These are phyloP conservation scores for Phoenix roebelenii DNA, from an alignment of 176 grass and related monocot genomes.

Conservation along the genomic window DNA sequence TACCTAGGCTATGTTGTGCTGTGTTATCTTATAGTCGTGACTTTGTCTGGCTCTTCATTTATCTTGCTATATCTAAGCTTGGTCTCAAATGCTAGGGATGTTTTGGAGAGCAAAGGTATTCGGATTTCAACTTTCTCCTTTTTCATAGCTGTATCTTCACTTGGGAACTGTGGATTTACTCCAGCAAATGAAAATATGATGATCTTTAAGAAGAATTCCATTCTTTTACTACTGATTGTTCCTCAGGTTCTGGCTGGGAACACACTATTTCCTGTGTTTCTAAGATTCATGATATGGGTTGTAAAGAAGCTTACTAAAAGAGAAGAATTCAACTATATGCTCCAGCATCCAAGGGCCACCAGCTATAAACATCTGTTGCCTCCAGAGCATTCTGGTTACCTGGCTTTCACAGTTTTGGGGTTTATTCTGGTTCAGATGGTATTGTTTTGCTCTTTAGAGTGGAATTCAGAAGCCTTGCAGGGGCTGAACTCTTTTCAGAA, in stretches of 20 bases:
- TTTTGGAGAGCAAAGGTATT: constrained; percentile 40
- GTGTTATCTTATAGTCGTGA: constrained; percentile 37
- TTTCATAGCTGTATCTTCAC: constrained; percentile 54
- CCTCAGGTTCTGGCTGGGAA: constrained; percentile 51
- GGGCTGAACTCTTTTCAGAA: constrained; percentile 54
- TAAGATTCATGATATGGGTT: constrained; percentile 54
- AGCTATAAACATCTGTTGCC: constrained; percentile 54
- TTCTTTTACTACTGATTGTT: constrained; percentile 50
- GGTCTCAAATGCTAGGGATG: constrained; percentile 29
- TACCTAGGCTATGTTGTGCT: constrained; percentile 35
- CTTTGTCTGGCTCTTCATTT: constrained; percentile 28
- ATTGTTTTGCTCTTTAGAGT: constrained; percentile 56
- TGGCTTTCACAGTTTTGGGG: constrained; percentile 37
- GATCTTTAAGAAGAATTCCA: constrained; percentile 43
- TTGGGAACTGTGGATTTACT: constrained; percentile 75
- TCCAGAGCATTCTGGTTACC: constrained; percentile 23
- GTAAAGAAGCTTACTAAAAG: constrained; percentile 37
- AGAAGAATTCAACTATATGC: constrained; percentile 47
- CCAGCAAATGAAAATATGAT: constrained; percentile 82
- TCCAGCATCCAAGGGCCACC: constrained; percentile 22
- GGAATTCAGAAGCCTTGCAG: constrained; percentile 34
- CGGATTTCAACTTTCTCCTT: constrained; percentile 40
- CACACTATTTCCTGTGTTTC: constrained; percentile 50
- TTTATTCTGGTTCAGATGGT: constrained; percentile 41
- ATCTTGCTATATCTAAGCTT: constrained; percentile 52